A percentile compares a stretch with the other conserved stretches of the same genome.
phyloP scores from a whole-genome alignment of 768 basidiomycete species.

The Galerina marginata region DNA sequence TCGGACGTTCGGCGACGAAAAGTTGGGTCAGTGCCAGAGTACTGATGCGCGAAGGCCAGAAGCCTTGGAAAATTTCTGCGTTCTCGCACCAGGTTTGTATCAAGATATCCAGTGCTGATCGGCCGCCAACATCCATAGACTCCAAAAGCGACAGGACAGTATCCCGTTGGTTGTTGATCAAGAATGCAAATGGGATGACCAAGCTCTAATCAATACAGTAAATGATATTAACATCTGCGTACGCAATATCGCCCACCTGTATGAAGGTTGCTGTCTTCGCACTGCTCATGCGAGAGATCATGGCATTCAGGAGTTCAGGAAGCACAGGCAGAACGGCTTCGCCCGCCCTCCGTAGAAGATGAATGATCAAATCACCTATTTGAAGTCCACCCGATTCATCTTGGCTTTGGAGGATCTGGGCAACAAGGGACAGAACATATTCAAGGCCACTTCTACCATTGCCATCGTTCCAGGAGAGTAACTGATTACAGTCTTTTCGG shows the following conservation, averaged over 20 bases:
- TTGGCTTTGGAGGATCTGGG: conserved; percentile 73
- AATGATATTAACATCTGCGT: neutral
- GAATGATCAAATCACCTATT: conserved; percentile 94
- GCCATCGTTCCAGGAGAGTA: conserved; percentile 75
- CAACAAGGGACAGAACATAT: conserved; percentile 75
- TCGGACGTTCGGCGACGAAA: conserved; percentile 67
- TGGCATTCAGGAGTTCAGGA: conserved; percentile 84
- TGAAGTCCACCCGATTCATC: conserved; percentile 93
- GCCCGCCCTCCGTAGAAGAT: conserved; percentile 85
- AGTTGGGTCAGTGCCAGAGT: conserved; percentile 81
- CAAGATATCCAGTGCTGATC: conserved; percentile 83
- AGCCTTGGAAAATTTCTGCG: conserved; percentile 92
- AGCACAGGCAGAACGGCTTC: conserved; percentile 82
- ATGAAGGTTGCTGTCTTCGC: conserved; percentile 92
- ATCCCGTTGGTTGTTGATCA: conserved; percentile 87
- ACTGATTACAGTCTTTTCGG: conserved; percentile 84
- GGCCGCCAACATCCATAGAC: conserved; percentile 59
- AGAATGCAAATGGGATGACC: conserved; percentile 91
- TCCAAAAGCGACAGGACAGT: conserved; percentile 81
- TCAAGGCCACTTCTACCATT: conserved; percentile 78
- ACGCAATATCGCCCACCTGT: conserved; percentile 55
- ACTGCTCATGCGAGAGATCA: conserved; percentile 78
- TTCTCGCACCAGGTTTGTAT: conserved; percentile 95
- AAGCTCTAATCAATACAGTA: conserved; percentile 63
- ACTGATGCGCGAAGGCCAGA: conserved; percentile 90